Evolutionary conservation across 495 filamentous ascomycete genomes (phyloP).

Genomic region (Pseudoneurospora amorphoporcata): DNA sequence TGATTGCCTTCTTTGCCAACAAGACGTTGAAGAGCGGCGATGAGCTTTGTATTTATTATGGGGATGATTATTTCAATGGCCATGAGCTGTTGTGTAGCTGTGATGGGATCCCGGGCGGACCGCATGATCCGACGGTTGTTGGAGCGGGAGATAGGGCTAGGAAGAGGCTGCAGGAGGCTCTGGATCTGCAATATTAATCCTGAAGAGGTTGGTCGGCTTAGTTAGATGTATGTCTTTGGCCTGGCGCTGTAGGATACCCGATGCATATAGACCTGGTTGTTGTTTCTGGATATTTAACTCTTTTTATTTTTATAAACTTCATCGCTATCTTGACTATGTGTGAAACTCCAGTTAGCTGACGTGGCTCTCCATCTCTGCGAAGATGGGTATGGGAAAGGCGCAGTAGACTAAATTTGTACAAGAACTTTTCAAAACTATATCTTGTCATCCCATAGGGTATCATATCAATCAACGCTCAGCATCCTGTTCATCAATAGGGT

Average conservation of each 20-base stretch:
- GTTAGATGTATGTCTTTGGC: background rate
- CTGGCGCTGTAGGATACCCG: background rate
- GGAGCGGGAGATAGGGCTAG: background rate
- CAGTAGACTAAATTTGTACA: background rate
- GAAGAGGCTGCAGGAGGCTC: background rate
- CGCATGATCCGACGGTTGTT: background rate
- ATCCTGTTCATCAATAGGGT: background rate
- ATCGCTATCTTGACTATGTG: background rate
- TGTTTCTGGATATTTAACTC: background rate
- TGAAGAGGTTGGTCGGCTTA: background rate
- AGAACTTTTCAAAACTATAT: background rate
- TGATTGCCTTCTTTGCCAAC: slow-evolving; percentile 4
- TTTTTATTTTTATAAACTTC: background rate
- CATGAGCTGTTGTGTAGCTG: slow-evolving; percentile 1
- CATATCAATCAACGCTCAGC: background rate
- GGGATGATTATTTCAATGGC: slow-evolving; percentile 10
- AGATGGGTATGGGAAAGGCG: background rate
- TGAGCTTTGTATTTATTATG: slow-evolving; percentile 15
- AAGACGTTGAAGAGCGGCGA: background rate
- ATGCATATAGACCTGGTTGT: background rate
- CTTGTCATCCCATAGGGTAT: background rate
- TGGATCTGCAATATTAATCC: background rate
- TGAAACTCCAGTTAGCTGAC: background rate
- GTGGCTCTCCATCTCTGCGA: background rate
- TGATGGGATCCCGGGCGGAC: background rate